Percentiles rank a stretch among this genome's conserved stretches.
Evolutionary conservation across 2,329 filamentous ascomycete genomes (phyloP).

Genomic region (Dothistroma septosporum): DNA sequence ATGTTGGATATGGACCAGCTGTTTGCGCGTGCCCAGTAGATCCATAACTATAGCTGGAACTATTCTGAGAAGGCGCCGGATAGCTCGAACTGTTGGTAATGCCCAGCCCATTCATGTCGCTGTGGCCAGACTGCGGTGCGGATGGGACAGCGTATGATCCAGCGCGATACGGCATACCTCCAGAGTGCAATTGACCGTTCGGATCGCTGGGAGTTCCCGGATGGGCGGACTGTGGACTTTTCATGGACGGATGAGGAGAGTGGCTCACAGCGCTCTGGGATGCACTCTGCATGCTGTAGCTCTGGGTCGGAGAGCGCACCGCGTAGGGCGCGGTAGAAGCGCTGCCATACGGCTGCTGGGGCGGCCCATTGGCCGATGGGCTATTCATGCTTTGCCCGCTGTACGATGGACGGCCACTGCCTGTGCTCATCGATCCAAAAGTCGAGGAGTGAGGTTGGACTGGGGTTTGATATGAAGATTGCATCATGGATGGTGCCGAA

Average conservation of each 20-base stretch:
- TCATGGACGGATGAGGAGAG: slow-evolving; percentile 28
- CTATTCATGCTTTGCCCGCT: slow-evolving; percentile 22
- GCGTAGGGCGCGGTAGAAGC: slow-evolving; percentile 27
- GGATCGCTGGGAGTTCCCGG: slow-evolving; percentile 16
- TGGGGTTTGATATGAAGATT: slow-evolving; percentile 28
- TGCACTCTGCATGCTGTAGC: slow-evolving; percentile 29
- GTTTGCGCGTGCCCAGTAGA: slow-evolving; percentile 18
- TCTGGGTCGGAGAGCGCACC: slow-evolving; percentile 30
- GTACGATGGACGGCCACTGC: slow-evolving; percentile 26
- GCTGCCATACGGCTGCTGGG: slow-evolving; percentile 26
- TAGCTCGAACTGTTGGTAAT: slow-evolving; percentile 29
- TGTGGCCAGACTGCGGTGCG: slow-evolving; percentile 25
- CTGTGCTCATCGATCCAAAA: slow-evolving; percentile 25
- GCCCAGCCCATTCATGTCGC: slow-evolving; percentile 31
- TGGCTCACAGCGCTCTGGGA: slow-evolving; percentile 27
- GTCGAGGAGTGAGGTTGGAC: slow-evolving; percentile 23
- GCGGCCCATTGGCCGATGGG: slow-evolving; percentile 26
- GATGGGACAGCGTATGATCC: slow-evolving; percentile 18
- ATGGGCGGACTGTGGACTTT: slow-evolving; percentile 28
- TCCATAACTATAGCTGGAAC: slow-evolving; percentile 23
- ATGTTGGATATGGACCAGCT: slow-evolving; percentile 19
- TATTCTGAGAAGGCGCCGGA: slow-evolving; percentile 22
- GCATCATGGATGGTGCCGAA: slow-evolving; percentile 26
- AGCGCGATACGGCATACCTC: slow-evolving; percentile 25
- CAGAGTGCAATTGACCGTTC: slow-evolving; percentile 18